Evolutionary conservation across 306 rosid genomes (phyloP).

Genomic region (Begonia fuchsioides): DNA sequence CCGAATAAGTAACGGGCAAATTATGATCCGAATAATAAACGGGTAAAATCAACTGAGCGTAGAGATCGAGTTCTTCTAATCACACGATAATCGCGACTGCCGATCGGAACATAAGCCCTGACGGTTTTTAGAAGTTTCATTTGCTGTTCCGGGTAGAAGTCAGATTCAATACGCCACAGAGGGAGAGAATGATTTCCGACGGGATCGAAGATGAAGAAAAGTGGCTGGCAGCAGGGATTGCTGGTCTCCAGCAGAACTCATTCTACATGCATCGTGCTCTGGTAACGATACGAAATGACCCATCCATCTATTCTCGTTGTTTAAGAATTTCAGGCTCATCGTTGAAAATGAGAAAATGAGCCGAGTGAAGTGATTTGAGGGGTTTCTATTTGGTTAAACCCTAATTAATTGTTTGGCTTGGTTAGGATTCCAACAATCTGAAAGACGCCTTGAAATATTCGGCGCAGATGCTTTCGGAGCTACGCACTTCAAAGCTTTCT

Average conservation of each 20-base stretch:
- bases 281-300: slow-evolving; percentile 28
- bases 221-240: slow-evolving; percentile 89
- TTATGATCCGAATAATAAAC: too few species aligned
- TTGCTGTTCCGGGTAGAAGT: too few species aligned
- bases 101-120: too few species aligned
- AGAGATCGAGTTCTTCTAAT: too few species aligned
- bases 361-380: too few species aligned
- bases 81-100: too few species aligned
- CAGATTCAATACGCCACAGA: not conserved
- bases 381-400: not conserved
- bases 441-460: slow-evolving; percentile 91
- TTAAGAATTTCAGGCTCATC: not conserved
- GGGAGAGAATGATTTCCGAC: slow-evolving; percentile 50
- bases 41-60: too few species aligned
- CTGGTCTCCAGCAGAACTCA: slow-evolving; percentile 93
- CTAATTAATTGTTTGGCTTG: slow-evolving; percentile 7
- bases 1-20: too few species aligned
- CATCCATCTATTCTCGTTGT: not conserved
- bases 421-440: slow-evolving; percentile 86
- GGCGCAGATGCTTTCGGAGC: slow-evolving; percentile 98
- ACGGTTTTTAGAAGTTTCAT: too few species aligned
- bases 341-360: not conserved
- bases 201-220: slow-evolving; percentile 88
- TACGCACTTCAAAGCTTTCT: slow-evolving; percentile 90
- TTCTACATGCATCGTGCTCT: slow-evolving; percentile 98